Conservation (phyloP, 1,139 yeast species). For the Suhomyces coccinellae region DNA sequence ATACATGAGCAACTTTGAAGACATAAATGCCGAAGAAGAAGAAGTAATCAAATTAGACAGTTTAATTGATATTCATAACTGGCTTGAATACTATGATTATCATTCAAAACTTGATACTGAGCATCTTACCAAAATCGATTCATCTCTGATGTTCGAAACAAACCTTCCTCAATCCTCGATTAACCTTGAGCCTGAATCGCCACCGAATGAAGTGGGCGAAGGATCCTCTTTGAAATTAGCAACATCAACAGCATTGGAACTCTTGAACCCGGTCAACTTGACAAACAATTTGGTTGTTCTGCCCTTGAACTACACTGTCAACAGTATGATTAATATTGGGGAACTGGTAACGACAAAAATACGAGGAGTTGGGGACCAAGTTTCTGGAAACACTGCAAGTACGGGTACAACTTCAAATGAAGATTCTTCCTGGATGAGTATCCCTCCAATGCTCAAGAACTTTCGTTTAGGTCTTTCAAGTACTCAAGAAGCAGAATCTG, state of each 20-base stretch:
- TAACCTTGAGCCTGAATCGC: constrained; percentile 3
- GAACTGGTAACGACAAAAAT: constrained; percentile 8
- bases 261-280: constrained; percentile 36
- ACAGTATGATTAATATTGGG: constrained; percentile 28
- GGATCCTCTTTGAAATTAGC: constrained; percentile 2
- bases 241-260: constrained; percentile 25
- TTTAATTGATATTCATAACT: constrained; percentile 31
- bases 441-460: constrained; percentile 26
- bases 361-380: constrained; percentile 7
- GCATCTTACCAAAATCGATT: constrained; percentile 19
- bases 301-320: constrained; percentile 42
- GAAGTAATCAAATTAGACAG: constrained; percentile 16
- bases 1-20: constrained; percentile 19
- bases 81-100: constrained; percentile 36
- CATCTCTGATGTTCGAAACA: constrained; percentile 20
- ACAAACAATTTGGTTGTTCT: constrained; percentile 41
- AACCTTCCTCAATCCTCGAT: constrained; percentile 12
- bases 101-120: constrained; percentile 29
- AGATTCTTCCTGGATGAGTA: constrained; percentile 24
- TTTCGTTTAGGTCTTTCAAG: constrained; percentile 2
- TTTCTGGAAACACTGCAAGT: constrained; percentile 3
- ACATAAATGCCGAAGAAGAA: constrained; percentile 9
- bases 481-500: not conserved
- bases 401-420: not conserved
- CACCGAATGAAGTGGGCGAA: constrained; percentile 3